Evolutionary conservation across 768 basidiomycete genomes (phyloP), one percentile per base, ranked within the genome.

Genomic region (Pleurotus citrinopileatus): DNA sequence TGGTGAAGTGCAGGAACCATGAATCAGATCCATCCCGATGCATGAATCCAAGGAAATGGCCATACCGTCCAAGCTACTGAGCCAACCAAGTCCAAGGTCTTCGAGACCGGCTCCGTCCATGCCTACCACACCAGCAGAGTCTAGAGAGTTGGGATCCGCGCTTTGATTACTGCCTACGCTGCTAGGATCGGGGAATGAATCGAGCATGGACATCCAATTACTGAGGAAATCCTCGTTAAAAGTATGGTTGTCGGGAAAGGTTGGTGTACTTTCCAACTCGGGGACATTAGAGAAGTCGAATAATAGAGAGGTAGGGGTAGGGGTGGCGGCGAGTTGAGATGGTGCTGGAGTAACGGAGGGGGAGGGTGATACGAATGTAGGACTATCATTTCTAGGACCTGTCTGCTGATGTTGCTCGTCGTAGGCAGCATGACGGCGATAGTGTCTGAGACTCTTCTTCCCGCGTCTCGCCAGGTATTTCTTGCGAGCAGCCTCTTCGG

Each of bases 401-500:
- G 29, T 25, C 2, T 25, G 42, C n/a, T 36, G 54, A 37, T 10
- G 47, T 25, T 19, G 38, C 23, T 32, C 27, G 22, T 22, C 15
- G 12, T 32, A 37, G 19, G 47, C 17, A n/a, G n/a, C 29, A 23
- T 20, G 27, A 42, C 12, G 43, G 2, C 29, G 19, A 25, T 20
- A 51, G 19, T 50, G 53, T 44, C 52, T 12, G 3, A 51, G 32
- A 37, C 51, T 53, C 36, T 52, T 55, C 25, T 36, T 50, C 23
- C 60, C 60, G 34, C 60, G 57, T 38, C 67, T 57, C 43, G 68
- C 65, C 37, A 76, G 37, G 57, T 75, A 77, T 9, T 76, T 79
- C 62, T 77, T 81, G 34, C 80, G 70, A 1, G 84, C 80, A 28
- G 86, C 87, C 62, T 82, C 87, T 53, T 72, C 72, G 13, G 80